phyloP scores from a whole-genome alignment of 2,329 filamentous ascomycete genomes.

The Pseudogymnoascus sp. region DNA sequence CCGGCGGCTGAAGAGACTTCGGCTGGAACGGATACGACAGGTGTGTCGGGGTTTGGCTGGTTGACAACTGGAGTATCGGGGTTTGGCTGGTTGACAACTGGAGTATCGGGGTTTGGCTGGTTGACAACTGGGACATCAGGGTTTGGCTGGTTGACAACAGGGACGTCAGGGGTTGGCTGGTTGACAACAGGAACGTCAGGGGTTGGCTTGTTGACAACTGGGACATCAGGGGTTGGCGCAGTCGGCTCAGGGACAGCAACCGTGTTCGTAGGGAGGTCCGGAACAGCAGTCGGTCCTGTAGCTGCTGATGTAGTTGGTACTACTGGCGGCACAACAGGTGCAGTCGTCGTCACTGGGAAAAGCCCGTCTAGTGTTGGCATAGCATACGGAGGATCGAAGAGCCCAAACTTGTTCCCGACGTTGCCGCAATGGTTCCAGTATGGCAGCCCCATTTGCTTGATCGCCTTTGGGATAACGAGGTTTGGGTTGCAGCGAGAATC shows the following conservation, averaged over 20 bases:
- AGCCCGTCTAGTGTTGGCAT: constrained; percentile 30
- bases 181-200: background rate
- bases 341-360: background rate
- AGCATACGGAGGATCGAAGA: constrained; percentile 38
- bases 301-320: background rate
- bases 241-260: background rate
- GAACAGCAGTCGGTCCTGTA: background rate
- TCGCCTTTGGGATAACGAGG: constrained; percentile 29
- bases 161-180: too few species aligned
- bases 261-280: background rate
- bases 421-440: constrained; percentile 34
- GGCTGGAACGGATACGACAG: background rate
- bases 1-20: background rate
- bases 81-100: background rate
- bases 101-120: too few species aligned
- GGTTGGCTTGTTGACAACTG: background rate
- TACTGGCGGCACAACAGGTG: constrained; percentile 36
- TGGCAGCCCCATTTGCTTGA: constrained; percentile 20
- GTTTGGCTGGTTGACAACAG: too few species aligned
- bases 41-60: background rate
- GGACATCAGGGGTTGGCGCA: background rate
- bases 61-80: background rate
- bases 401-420: constrained; percentile 33
- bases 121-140: too few species aligned
- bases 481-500: constrained; percentile 32